These are phyloP conservation scores for Zychaea mexicana DNA, from an alignment of 371 early-diverging fungal species.

Conservation along the genomic window DNA sequence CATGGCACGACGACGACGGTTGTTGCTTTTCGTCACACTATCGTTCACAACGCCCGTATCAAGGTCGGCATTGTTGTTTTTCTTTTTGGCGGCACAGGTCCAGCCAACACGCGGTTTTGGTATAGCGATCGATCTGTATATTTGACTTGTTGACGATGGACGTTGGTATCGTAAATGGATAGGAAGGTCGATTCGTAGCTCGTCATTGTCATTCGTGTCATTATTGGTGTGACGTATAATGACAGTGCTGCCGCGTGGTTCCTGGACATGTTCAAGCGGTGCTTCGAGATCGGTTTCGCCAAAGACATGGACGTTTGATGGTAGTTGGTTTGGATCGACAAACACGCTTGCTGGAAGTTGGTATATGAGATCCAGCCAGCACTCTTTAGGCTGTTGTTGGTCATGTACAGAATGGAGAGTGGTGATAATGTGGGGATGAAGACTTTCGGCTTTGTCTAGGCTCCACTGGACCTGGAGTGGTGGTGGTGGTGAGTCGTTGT, in stretches of 20 bases:
- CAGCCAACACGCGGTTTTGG: constrained; percentile 38
- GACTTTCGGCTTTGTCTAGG: constrained; percentile 19
- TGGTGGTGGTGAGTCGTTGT: no score
- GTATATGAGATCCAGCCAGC: constrained; percentile 37
- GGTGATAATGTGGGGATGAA: constrained; percentile 46
- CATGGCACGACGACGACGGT: no score
- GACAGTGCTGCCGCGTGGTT: constrained; percentile 39
- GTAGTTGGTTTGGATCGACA: constrained; percentile 48
- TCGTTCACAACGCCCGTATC: no score
- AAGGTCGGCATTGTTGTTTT: no score
- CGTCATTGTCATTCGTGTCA: neutral
- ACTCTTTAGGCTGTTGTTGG: constrained; percentile 9
- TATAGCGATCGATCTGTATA: constrained; percentile 27
- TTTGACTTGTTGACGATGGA: constrained; percentile 21
- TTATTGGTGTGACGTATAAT: constrained; percentile 29
- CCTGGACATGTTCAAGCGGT: constrained; percentile 44
- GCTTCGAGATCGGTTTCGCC: constrained; percentile 50
- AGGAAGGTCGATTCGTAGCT: constrained; percentile 29
- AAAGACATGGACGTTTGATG: constrained; percentile 25
- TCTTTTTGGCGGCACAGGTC: constrained; percentile 37
- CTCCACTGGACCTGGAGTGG: neutral
- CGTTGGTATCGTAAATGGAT: constrained; percentile 51
- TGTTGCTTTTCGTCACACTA: no score
- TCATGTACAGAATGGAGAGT: constrained; percentile 6
- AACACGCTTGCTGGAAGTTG: constrained; percentile 48